phyloP scores from a whole-genome alignment of 805 yeast genomes.

The Candida hungchunana region DNA sequence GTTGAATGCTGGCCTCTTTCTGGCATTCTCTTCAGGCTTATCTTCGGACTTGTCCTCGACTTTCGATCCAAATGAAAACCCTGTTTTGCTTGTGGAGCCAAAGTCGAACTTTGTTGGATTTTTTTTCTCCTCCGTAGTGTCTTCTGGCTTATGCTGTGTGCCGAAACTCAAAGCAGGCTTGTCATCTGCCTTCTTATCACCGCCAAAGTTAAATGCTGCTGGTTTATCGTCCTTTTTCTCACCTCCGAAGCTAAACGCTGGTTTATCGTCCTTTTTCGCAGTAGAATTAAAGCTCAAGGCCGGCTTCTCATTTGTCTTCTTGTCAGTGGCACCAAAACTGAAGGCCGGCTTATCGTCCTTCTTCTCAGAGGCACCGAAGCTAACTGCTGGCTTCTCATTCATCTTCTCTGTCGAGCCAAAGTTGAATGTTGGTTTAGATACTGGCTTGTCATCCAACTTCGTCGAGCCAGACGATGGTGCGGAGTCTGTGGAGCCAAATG shows the following conservation, averaged over 20 bases:
- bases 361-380: slow-evolving; percentile 3
- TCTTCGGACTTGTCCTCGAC: no score
- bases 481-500: slow-evolving; percentile 8
- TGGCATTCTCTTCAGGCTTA: no score
- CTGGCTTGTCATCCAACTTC: background rate
- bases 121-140: no score
- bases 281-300: background rate
- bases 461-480: background rate
- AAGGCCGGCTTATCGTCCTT: slow-evolving; percentile 11
- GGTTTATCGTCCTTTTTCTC: background rate
- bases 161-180: slow-evolving; percentile 12
- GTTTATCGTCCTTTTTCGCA: background rate
- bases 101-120: no score
- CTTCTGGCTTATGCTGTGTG: slow-evolving; percentile 15
- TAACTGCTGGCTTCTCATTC: slow-evolving; percentile 2
- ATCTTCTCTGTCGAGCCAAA: slow-evolving; percentile 2
- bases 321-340: slow-evolving; percentile 4
- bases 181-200: background rate
- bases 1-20: no score
- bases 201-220: background rate
- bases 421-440: slow-evolving; percentile 1
- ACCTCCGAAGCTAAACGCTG: background rate
- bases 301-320: background rate
- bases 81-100: background rate
- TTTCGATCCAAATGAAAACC: no score